These are phyloP conservation scores for Rhododendron griersonianum DNA, from an alignment of 148 eudicot genomes.

Conservation along the genomic window DNA sequence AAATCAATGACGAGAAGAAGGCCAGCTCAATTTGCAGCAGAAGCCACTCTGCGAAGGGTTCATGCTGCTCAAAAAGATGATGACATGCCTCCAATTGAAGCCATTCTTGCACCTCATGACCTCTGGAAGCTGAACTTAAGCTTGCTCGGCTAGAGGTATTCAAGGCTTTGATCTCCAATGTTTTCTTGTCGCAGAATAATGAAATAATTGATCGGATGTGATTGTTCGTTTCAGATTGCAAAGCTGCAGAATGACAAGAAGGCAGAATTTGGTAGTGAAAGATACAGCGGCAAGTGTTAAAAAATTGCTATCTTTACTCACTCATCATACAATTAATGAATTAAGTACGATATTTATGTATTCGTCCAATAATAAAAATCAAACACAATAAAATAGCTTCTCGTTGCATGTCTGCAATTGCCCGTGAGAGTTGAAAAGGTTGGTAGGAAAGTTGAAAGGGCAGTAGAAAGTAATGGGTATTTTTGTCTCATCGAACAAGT, in stretches of 20 bases:
- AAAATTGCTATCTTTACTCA: too few relatives aligned
- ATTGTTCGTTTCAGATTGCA: slow-evolving; percentile 39
- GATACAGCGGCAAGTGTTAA: too few relatives aligned
- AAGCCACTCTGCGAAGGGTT: slow-evolving; percentile 69
- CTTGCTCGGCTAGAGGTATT: slow-evolving; percentile 64
- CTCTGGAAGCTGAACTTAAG: slow-evolving; percentile 71
- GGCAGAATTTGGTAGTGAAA: slow-evolving; percentile 16
- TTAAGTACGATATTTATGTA: too few relatives aligned
- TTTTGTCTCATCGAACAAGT: too few relatives aligned
- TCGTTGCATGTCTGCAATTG: too few relatives aligned
- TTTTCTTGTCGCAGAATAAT: neutral
- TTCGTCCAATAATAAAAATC: too few relatives aligned
- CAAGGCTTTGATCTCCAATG: neutral
- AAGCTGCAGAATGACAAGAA: slow-evolving; percentile 71
- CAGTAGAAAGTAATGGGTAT: too few relatives aligned
- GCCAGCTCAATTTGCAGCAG: slow-evolving; percentile 77
- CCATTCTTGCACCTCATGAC: slow-evolving; percentile 44
- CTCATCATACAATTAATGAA: too few relatives aligned
- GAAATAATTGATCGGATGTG: neutral
- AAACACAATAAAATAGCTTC: too few relatives aligned
- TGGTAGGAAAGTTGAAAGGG: too few relatives aligned
- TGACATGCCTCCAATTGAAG: slow-evolving; percentile 79
- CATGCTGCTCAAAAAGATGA: slow-evolving; percentile 77
- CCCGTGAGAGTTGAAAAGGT: too few relatives aligned
- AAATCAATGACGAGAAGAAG: slow-evolving; percentile 68